Percentiles rank a stretch among this genome's conserved stretches.
Evolutionary conservation across 1,284 basidiomycete species (phyloP).

Genomic region (Pholiota adiposa): DNA sequence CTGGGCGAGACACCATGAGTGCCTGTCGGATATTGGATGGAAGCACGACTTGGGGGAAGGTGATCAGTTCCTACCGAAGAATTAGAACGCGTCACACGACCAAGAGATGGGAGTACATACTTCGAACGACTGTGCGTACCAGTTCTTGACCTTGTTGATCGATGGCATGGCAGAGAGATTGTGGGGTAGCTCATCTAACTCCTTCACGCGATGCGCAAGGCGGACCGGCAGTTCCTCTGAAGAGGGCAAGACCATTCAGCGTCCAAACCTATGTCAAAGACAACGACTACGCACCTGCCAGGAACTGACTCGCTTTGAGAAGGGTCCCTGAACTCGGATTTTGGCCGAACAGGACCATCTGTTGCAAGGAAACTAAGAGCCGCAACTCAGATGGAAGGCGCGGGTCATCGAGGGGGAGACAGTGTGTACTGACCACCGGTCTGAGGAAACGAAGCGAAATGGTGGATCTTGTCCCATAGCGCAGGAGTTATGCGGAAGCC

Average conservation of each 20-base stretch:
- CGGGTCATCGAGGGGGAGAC: background rate
- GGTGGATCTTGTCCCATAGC: conserved; percentile 93
- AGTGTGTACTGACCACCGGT: conserved; percentile 74
- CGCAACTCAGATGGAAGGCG: background rate
- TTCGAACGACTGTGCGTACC: conserved; percentile 99
- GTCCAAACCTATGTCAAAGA: background rate
- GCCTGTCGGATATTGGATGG: conserved; percentile 71
- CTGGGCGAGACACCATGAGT: conserved; percentile 56
- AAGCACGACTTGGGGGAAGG: conserved; percentile 78
- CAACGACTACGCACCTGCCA: conserved; percentile 57
- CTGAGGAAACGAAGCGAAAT: conserved; percentile 94
- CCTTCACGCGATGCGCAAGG: conserved; percentile 94
- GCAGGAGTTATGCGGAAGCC: conserved; percentile 75
- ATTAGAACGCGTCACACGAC: conserved; percentile 14
- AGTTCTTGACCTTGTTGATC: conserved; percentile 95
- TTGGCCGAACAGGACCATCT: conserved; percentile 90
- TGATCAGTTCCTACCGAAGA: conserved; percentile 83
- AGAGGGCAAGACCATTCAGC: background rate
- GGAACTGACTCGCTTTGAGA: conserved; percentile 84
- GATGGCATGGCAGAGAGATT: conserved; percentile 91
- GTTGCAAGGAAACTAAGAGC: conserved; percentile 80
- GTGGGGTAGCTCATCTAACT: conserved; percentile 94
- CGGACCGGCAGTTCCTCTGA: conserved; percentile 92
- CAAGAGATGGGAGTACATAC: conserved; percentile 47
- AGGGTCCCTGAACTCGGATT: conserved; percentile 88